Evolutionary conservation across 129 eudicot genomes (phyloP), one percentile per base, ranked within the genome.

Genomic region (Flaveria sonorensis): DNA sequence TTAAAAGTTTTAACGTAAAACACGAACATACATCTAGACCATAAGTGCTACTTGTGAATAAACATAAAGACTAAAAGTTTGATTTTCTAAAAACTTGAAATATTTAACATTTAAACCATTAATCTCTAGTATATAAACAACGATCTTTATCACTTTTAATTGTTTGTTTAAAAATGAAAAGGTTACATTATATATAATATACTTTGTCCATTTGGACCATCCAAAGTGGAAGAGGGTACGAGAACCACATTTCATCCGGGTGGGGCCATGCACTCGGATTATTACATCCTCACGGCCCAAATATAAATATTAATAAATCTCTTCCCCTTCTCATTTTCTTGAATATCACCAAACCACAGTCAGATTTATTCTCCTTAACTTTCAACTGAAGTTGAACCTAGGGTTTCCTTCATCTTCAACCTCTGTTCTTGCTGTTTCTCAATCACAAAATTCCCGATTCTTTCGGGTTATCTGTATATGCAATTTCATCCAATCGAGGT

Each of bases 301-400:
- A 66, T 66, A 66, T n/a, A 66, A 19, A 50, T 47, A 43, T n/a
- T n/a, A n/a, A 55, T 47, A 69, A 77, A 43, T 46, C 77, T 20
- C 62, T 75, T 70, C 47, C 72, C 86, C 72, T 72, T 77, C 78
- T 82, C 62, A 13, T 21, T 76, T 82, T 62, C 19, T 77, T 42
- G 30, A 12, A 39, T 77, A 30, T 67, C 65, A 74, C 70, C 68
- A 77, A 80, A 64, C 18, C 61, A 72, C 74, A 67, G 48, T 30
- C 56, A 55, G 15, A 26, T 51, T 55, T 23, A 11, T 21, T 6
- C 42, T 55, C 30, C 11, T 43, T 23, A 23, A 32, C 26, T 61
- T 50, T 46, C n/a, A 12, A 36, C 12, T 73, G 3, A 73, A 9
- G 8, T 73, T 23, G 5, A 43, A 73, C 1, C 62, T 65, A 73